These are phyloP conservation scores for Botrytis fragariae DNA, from an alignment of 2,329 filamentous ascomycete species.

Conservation along the genomic window DNA sequence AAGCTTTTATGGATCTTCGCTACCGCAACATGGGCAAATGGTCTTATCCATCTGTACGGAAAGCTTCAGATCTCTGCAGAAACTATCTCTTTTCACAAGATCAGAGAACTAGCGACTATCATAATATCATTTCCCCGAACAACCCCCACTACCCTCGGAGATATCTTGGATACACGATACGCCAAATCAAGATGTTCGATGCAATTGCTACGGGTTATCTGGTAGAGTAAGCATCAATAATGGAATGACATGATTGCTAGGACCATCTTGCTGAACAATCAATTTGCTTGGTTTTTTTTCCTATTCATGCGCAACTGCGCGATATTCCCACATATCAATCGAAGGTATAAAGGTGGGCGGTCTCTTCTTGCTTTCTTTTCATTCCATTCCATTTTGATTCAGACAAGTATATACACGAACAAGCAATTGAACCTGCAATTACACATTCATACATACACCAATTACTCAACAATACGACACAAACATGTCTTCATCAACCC, in stretches of 20 bases:
- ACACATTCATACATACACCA: neutral
- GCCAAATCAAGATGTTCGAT: neutral
- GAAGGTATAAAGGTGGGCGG: neutral
- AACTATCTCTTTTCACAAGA: neutral
- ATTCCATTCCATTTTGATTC: neutral
- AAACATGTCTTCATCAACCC: slow-evolving; percentile 30
- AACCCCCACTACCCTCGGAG: neutral
- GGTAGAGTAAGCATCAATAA: neutral
- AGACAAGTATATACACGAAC: neutral
- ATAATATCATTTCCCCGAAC: neutral
- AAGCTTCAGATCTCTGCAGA: neutral
- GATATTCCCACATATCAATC: neutral
- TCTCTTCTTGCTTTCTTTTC: neutral
- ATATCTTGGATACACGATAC: neutral
- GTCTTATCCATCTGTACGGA: neutral
- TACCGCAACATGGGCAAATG: neutral
- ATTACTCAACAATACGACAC: neutral
- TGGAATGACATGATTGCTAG: neutral
- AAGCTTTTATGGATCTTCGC: neutral
- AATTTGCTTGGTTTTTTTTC: neutral
- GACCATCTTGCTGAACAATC: slow-evolving; percentile 2
- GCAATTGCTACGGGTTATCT: neutral
- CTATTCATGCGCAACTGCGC: neutral
- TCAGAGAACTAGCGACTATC: neutral
- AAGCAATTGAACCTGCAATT: neutral